Base-by-base conservation (phyloP, 306 rosid species). In the Dalbergia cochinchinensis region DNA sequence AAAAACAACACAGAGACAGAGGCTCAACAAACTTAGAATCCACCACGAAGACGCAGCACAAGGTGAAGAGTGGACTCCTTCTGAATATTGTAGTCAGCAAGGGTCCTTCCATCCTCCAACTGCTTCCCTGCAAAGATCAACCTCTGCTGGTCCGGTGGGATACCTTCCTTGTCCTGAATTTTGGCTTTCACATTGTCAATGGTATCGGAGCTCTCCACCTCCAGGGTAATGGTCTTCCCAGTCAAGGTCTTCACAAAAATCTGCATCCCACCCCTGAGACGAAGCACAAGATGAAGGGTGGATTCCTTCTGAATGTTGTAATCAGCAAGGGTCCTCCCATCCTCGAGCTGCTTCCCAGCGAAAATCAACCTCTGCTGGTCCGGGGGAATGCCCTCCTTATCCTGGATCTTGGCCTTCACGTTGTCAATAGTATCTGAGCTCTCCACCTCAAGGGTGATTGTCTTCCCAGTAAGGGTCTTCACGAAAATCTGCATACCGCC, bases 401-500 rank as follows among this genome's bases (percentile, higher is more conserved):
- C 92, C 37, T 90, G 94, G 1, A 90, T 90, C 34, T 90, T 90
- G 0, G 94, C 90, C 81, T 90, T 90, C 0, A 90, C 92, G 12
- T 90, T 90, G 15, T 90, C 92, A n/a, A 90, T 90, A 0, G 94
- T 90, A 61, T 90, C 94, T 0, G 94, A 90, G 59, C 94, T 90
- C 84, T 90, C 94, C 3, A 90, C 94, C 81, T 90, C 94, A 0
- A 90, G 37, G 5, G 94, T 90, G 37, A 90, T 90, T n/a, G 94
- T 90, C 74, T 90, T 90, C 0, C 94, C 94, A 0, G 94, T 90
- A 0, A 90, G 26, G 15, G 94, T 90, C 84, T 90, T 90, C 4
- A 90, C 94, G 1, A 90, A 90, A 0, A 90, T 90, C 76, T 90
- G 94, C 94, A 90, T 90, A 0, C 94, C 94, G 0, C 94, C 94